Evolutionary conservation across 768 basidiomycete genomes (phyloP).

Genomic region (Tephrocybe rancida): DNA sequence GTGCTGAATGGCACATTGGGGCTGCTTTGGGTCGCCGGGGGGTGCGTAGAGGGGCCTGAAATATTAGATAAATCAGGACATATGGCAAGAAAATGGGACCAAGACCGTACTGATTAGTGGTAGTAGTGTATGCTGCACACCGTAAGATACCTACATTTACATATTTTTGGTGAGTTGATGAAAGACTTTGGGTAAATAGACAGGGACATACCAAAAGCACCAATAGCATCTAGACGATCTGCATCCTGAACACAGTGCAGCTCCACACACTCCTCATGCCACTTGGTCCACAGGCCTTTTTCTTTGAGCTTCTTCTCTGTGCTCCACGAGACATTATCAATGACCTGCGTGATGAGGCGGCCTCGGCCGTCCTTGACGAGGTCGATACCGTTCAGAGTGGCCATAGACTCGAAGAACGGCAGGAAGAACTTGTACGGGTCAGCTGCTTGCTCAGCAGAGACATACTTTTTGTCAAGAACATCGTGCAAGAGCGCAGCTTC

Average conservation of each 20-base stretch:
- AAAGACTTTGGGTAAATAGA: neutral
- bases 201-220: slow-evolving; percentile 77
- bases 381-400: slow-evolving; percentile 47
- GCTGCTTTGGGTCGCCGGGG: slow-evolving; percentile 42
- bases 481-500: slow-evolving; percentile 87
- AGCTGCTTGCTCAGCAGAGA: slow-evolving; percentile 52
- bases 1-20: slow-evolving; percentile 69
- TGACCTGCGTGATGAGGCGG: slow-evolving; percentile 53
- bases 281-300: slow-evolving; percentile 55
- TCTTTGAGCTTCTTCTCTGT: slow-evolving; percentile 74
- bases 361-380: slow-evolving; percentile 65
- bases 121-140: slow-evolving; percentile 65
- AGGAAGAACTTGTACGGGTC: slow-evolving; percentile 70
- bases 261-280: slow-evolving; percentile 75
- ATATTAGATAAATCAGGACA: neutral
- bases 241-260: slow-evolving; percentile 84
- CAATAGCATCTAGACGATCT: slow-evolving; percentile 78
- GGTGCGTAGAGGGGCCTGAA: slow-evolving; percentile 49
- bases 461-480: slow-evolving; percentile 86
- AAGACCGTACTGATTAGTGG: slow-evolving; percentile 46
- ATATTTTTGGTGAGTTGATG: neutral
- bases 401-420: slow-evolving; percentile 59
- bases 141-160: slow-evolving; percentile 55
- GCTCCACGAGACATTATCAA: slow-evolving; percentile 85
- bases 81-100: neutral